Conservation (phyloP, 2,329 filamentous ascomycete species). For the Colletotrichum sp. region DNA sequence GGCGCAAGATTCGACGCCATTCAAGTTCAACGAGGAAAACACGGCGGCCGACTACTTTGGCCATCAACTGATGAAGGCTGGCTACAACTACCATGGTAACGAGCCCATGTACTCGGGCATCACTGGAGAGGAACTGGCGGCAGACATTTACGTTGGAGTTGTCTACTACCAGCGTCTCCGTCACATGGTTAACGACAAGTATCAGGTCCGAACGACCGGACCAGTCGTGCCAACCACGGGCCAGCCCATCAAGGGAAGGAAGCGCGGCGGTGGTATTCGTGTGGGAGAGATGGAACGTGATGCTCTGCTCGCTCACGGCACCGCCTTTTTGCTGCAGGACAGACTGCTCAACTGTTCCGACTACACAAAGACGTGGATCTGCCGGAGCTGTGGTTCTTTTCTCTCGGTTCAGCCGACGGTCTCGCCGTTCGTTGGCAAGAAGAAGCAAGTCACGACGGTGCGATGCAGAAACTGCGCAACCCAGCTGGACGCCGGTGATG, state of each 20-base stretch:
- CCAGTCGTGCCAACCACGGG: slow-evolving; percentile 89
- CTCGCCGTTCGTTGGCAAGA: slow-evolving; percentile 67
- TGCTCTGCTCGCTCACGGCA: slow-evolving; percentile 91
- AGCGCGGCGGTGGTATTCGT: slow-evolving; percentile 96
- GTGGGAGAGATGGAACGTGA: slow-evolving; percentile 99
- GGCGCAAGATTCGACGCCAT: slow-evolving; percentile 95
- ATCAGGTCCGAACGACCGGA: slow-evolving; percentile 95
- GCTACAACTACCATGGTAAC: slow-evolving; percentile 98
- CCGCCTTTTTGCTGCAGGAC: slow-evolving; percentile 93
- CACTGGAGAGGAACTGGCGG: slow-evolving; percentile 90
- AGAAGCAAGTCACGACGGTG: slow-evolving; percentile 71
- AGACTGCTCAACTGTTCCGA: slow-evolving; percentile 97
- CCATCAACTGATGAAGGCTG: slow-evolving; percentile 91
- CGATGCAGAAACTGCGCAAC: slow-evolving; percentile 81
- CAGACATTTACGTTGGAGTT: slow-evolving; percentile 95
- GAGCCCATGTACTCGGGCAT: slow-evolving; percentile 99
- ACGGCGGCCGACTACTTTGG: slow-evolving; percentile 95
- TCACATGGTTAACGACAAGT: slow-evolving; percentile 99
- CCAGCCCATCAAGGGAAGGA: slow-evolving; percentile 95
- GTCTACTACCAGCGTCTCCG: slow-evolving; percentile 98
- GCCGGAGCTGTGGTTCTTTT: slow-evolving; percentile 88
- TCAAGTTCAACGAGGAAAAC: slow-evolving; percentile 91
- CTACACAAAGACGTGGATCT: slow-evolving; percentile 89
- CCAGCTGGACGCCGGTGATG: slow-evolving; percentile 62
- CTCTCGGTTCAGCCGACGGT: slow-evolving; percentile 84